Evolutionary conservation across 129 eudicot genomes (phyloP).

Genomic region (Rutidosis leptorrhynchoides): DNA sequence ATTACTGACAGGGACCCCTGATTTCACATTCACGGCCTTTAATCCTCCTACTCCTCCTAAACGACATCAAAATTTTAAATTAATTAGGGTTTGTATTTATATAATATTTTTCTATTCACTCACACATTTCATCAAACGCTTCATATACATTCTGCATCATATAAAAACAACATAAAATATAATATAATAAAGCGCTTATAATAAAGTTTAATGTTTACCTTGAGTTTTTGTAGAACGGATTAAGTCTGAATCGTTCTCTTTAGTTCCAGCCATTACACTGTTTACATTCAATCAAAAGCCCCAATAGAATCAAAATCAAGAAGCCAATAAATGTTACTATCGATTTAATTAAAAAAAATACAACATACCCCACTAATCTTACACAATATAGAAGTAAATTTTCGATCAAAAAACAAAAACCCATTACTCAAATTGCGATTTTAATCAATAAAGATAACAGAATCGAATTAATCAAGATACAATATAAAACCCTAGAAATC

Average conservation of each 20-base stretch:
- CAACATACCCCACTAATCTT: slow-evolving; percentile 14
- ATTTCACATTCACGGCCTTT: slow-evolving; percentile 40
- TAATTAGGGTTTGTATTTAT: slow-evolving; percentile 12
- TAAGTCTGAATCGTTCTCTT: slow-evolving; percentile 47
- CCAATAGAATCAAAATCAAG: slow-evolving; percentile 6
- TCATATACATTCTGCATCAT: background rate
- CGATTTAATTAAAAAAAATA: background rate
- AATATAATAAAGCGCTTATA: background rate
- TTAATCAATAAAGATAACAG: background rate
- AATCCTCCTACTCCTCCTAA: slow-evolving; percentile 34
- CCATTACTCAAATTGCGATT: background rate
- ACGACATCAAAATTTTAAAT: slow-evolving; percentile 11
- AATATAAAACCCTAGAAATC: slow-evolving; percentile 22
- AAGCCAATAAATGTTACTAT: no score
- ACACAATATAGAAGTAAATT: background rate
- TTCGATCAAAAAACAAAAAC: background rate
- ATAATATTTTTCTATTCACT: background rate
- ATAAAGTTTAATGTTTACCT: slow-evolving; percentile 35
- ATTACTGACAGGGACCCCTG: slow-evolving; percentile 34
- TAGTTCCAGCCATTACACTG: slow-evolving; percentile 56
- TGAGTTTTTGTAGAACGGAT: slow-evolving; percentile 44
- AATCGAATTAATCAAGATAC: slow-evolving; percentile 11
- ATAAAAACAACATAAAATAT: background rate
- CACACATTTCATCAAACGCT: slow-evolving; percentile 25
- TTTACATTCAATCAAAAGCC: slow-evolving; percentile 31